These are phyloP conservation scores for Erodium moschatum DNA, from an alignment of 441 rosid species.

Conservation along the genomic window DNA sequence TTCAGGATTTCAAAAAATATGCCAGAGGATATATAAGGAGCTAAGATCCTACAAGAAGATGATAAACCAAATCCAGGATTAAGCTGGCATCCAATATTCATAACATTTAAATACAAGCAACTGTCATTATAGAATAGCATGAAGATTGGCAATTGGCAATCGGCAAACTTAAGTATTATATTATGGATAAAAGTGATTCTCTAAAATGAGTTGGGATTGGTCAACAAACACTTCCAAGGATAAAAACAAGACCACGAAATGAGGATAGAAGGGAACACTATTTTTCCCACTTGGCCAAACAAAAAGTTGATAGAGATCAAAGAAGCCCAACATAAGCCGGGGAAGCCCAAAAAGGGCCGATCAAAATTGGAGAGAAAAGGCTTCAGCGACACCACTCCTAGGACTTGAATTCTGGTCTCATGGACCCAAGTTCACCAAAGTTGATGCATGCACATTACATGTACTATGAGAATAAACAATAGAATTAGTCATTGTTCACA, in stretches of 20 bases:
- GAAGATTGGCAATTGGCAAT: neutral
- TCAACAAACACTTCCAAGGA: neutral
- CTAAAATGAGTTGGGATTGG: neutral
- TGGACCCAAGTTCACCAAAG: neutral
- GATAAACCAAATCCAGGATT: constrained; percentile 7
- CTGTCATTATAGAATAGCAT: neutral
- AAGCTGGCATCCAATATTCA: neutral
- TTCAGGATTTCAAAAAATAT: constrained; percentile 49
- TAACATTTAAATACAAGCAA: neutral
- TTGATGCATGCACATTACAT: neutral
- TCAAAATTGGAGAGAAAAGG: too few species aligned
- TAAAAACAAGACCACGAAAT: neutral
- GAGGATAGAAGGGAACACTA: neutral
- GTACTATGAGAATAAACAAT: neutral
- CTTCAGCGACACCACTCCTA: too few species aligned
- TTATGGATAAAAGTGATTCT: neutral
- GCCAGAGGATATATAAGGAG: constrained; percentile 64
- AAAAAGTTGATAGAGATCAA: too few species aligned
- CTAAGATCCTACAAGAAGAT: constrained; percentile 45
- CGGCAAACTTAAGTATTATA: neutral
- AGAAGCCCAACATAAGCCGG: too few species aligned
- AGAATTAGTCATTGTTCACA: too few species aligned
- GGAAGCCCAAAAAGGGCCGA: too few species aligned
- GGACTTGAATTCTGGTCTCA: too few species aligned
- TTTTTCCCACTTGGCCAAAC: too few species aligned